phyloP scores from a whole-genome alignment of 768 basidiomycete species.

The Austroboletus festivus region DNA sequence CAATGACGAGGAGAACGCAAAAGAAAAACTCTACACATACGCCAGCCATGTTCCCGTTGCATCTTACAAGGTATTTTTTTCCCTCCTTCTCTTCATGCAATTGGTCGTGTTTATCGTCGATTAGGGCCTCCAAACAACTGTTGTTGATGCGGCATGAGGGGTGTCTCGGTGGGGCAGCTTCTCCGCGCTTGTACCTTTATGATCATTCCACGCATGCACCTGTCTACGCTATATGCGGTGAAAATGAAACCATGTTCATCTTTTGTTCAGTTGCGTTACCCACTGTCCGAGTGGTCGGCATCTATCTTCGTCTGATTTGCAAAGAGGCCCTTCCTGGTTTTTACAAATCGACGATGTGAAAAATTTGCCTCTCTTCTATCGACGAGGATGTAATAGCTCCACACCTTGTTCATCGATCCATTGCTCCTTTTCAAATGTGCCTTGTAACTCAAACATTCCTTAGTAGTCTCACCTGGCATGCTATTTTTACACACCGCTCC shows the following conservation, averaged over 20 bases:
- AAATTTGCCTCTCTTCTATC: too few species aligned
- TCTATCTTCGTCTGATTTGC: too few species aligned
- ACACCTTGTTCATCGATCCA: too few species aligned
- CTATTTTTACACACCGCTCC: too few species aligned
- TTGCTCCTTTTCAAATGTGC: too few species aligned
- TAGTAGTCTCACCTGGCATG: too few species aligned
- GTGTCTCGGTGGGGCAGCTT: conserved; percentile 7
- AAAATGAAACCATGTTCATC: conserved; percentile 11
- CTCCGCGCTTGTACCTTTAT: conserved; percentile 17
- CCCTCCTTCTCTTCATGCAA: not conserved
- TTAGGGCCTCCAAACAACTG: conserved; percentile 81
- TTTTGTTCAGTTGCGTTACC: not conserved
- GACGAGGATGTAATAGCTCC: too few species aligned
- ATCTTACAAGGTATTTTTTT: conserved; percentile 74
- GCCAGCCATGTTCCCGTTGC: conserved; percentile 76
- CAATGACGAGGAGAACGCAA: conserved; percentile 98
- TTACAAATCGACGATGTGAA: too few species aligned
- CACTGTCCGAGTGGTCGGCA: too few species aligned
- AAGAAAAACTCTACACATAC: conserved; percentile 96
- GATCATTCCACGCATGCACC: conserved; percentile 24
- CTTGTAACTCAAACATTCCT: too few species aligned
- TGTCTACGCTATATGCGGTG: conserved; percentile 26
- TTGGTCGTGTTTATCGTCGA: not conserved
- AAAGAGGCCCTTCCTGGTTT: too few species aligned
- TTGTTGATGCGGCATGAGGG: conserved; percentile 75